Base-by-base conservation (phyloP, 805 yeast genomes). In the Lachancea kluyveri region DNA sequence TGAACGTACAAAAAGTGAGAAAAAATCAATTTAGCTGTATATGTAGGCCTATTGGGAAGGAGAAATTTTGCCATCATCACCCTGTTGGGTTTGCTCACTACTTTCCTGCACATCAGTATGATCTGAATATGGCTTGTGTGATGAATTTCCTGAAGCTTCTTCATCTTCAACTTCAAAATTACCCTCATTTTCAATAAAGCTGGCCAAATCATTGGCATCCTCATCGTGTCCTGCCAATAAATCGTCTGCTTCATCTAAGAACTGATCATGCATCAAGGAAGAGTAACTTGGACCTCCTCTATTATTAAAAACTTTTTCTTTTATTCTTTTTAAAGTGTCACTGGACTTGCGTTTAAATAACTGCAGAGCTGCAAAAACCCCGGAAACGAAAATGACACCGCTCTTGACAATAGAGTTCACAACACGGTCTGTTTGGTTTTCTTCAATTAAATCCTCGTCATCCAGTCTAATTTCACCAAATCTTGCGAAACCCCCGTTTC, bases 391-490 rank as follows among this genome's bases (percentile, higher is more conserved):
- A 19, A 63, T 49, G 12, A 79, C 67, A 0, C 83, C 82, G n/a
- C 72, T 68, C 41, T 59, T 67, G 3, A 79, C 79, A 14, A 78
- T 64, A 15, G 52, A 47, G 43, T 80, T 82, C 12, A 78, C 79
- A 7, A 71, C 66, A 21, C 61, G 64, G 44, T 80, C 87, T 6
- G 74, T 66, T 5, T 53, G 43, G 42, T 78, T 79, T 40, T 82
- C 74, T 50, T 80, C 88, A 28, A 79, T 70, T 4, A 38, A 70
- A 30, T 74, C 81, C 18, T 78, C 86, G 21, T 77, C 86, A 29
- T 86, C 94, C 27, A 88, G 67, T 42, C 94, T 67, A 38, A 88
- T 88, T 54, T 82, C 94, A 11, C 96, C 96, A 54, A 85, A 78
- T 45, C 83, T 67, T 20, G 73, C 59, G 53, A 79, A 75, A 0